A percentile compares a stretch with the other conserved stretches of the same genome.
Conservation (phyloP, 179 eudicot species). For the Monotropa hypopitys region DNA sequence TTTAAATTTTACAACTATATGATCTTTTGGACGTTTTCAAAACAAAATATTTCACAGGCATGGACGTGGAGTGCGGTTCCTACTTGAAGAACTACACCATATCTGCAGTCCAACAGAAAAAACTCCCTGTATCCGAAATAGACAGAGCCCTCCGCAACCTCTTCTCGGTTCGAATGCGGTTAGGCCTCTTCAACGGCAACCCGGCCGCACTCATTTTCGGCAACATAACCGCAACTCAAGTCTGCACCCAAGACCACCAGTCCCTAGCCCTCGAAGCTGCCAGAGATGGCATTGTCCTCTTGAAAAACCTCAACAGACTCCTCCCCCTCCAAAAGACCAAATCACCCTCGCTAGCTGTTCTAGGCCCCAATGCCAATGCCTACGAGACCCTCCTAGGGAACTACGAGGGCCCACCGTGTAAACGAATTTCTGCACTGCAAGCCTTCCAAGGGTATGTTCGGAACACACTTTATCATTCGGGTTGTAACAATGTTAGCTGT, state of each 20-base stretch:
- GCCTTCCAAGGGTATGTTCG: conserved; percentile 36
- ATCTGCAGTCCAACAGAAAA: conserved; percentile 56
- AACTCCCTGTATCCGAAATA: conserved; percentile 35
- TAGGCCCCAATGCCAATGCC: conserved; percentile 70
- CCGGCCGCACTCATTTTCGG: conserved; percentile 37
- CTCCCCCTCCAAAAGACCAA: conserved; percentile 51
- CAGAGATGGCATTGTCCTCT: conserved; percentile 59
- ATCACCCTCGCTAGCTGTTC: conserved; percentile 53
- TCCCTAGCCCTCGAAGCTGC: conserved; percentile 75
- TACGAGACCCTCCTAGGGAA: conserved; percentile 52
- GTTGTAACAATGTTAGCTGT: conserved; percentile 39
- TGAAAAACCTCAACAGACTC: conserved; percentile 50
- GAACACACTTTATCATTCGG: conserved; percentile 32
- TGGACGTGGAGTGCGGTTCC: conserved; percentile 81
- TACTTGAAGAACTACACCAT: conserved; percentile 61
- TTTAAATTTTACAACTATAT: neutral
- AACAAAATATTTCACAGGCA: conserved; percentile 31
- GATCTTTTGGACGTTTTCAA: neutral
- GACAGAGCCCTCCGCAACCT: conserved; percentile 83
- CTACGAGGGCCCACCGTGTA: conserved; percentile 76
- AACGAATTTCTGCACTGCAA: conserved; percentile 30
- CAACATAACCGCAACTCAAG: conserved; percentile 35
- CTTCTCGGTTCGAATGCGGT: conserved; percentile 64
- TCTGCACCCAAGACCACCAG: conserved; percentile 47
- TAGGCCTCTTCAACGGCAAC: conserved; percentile 70